A percentile compares a stretch with the other conserved stretches of the same genome.
Evolutionary conservation across 2,329 filamentous ascomycete species (phyloP).

Genomic region (Aspergillus proliferans): DNA sequence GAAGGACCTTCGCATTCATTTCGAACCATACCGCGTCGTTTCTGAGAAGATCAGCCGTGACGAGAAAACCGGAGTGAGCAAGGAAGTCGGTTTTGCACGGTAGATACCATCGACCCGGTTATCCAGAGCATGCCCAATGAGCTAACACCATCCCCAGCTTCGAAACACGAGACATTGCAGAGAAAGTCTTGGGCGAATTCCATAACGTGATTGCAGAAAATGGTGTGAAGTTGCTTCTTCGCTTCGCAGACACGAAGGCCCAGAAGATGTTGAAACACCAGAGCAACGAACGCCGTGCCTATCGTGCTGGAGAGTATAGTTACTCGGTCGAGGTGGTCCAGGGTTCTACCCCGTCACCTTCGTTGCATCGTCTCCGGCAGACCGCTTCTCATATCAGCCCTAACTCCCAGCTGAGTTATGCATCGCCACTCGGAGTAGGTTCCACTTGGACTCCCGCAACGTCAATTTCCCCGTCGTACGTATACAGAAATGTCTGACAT

Average conservation of each 20-base stretch:
- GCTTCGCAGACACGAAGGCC: conserved; percentile 92
- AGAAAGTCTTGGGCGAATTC: conserved; percentile 79
- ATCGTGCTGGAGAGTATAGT: conserved; percentile 93
- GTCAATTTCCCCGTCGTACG: conserved; percentile 44
- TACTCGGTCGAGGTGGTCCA: conserved; percentile 44
- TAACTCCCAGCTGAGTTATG: conserved; percentile 37
- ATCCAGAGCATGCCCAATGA: conserved; percentile 2
- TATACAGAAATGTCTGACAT: conserved; percentile 8
- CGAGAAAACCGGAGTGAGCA: conserved; percentile 75
- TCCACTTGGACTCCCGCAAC: conserved; percentile 43
- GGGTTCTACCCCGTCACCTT: conserved; percentile 39
- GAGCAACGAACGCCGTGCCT: conserved; percentile 89
- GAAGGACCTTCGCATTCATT: conserved; percentile 66
- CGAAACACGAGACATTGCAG: conserved; percentile 79
- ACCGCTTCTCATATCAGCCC: conserved; percentile 36
- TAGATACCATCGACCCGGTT: conserved; percentile 33
- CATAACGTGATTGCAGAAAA: conserved; percentile 76
- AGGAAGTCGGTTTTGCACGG: conserved; percentile 96
- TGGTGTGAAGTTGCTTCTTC: conserved; percentile 80
- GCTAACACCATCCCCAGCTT: conserved; percentile 55
- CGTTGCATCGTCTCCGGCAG: conserved; percentile 36
- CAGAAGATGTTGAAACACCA: conserved; percentile 97
- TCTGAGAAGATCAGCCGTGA: conserved; percentile 95
- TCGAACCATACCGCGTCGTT: conserved; percentile 58
- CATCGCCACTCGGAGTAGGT: conserved; percentile 37